Evolutionary conservation across 2,329 filamentous ascomycete species (phyloP).

Genomic region (Diaporthe amygdali): DNA sequence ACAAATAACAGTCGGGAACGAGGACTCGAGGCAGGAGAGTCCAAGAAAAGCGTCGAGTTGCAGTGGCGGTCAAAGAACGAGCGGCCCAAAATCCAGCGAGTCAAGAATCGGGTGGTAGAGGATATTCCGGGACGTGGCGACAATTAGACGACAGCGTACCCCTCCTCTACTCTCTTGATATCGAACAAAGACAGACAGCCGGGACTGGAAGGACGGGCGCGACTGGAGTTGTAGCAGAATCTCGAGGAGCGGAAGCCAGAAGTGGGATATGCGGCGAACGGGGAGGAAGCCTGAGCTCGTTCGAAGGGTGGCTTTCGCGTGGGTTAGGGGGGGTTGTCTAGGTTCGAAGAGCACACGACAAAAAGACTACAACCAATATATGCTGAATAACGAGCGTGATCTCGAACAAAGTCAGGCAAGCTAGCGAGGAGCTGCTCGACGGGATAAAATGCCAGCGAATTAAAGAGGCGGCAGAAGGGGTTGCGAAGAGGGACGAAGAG

Average conservation of each 20-base stretch:
- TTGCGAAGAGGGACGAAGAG: slow-evolving; percentile 23
- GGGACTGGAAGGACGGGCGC: slow-evolving; percentile 18
- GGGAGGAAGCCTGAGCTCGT: slow-evolving; percentile 5
- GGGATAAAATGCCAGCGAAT: slow-evolving; percentile 21
- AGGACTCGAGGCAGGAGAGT: slow-evolving; percentile 12
- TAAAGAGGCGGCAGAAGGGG: slow-evolving; percentile 19
- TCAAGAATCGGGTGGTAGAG: slow-evolving; percentile 21
- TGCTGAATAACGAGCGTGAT: slow-evolving; percentile 27
- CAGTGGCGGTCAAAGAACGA: slow-evolving; percentile 24
- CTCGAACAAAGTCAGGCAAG: slow-evolving; percentile 23
- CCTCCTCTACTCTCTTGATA: slow-evolving; percentile 13
- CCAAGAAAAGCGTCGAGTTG: slow-evolving; percentile 7
- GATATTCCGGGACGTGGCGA: slow-evolving; percentile 10
- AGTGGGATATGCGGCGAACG: slow-evolving; percentile 23
- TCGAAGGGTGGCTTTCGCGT: slow-evolving; percentile 13
- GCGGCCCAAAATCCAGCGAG: slow-evolving; percentile 22
- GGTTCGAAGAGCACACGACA: slow-evolving; percentile 8
- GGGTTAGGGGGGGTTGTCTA: neutral
- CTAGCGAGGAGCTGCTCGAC: slow-evolving; percentile 12
- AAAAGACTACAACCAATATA: slow-evolving; percentile 23
- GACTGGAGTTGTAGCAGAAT: slow-evolving; percentile 16
- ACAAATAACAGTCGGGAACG: slow-evolving; percentile 11
- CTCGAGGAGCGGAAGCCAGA: slow-evolving; percentile 10
- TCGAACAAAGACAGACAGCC: slow-evolving; percentile 24
- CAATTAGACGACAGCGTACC: slow-evolving; percentile 8